A percentile compares a stretch with the other conserved stretches of the same genome.
phyloP scores from a whole-genome alignment of 2,329 filamentous ascomycete genomes.

The Claviceps capensis region DNA sequence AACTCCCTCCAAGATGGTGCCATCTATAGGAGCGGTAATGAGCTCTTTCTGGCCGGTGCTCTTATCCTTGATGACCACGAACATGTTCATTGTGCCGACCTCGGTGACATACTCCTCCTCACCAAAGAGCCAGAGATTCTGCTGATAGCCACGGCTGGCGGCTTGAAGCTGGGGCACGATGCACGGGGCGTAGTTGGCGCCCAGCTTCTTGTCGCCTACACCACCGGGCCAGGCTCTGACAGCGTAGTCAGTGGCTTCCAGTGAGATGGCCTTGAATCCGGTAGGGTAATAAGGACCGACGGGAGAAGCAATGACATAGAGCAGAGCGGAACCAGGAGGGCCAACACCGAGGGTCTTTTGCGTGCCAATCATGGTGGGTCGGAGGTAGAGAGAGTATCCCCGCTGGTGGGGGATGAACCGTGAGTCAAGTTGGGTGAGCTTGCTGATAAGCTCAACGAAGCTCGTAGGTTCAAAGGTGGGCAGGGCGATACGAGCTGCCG shows the following conservation, averaged over 20 bases:
- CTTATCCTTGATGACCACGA: slow-evolving; percentile 73
- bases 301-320: slow-evolving; percentile 91
- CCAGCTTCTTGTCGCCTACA: slow-evolving; percentile 95
- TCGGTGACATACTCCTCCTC: slow-evolving; percentile 93
- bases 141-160: slow-evolving; percentile 82
- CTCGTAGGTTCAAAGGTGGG: slow-evolving; percentile 67
- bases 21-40: slow-evolving; percentile 87
- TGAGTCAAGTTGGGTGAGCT: slow-evolving; percentile 67
- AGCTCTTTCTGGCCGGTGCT: slow-evolving; percentile 84
- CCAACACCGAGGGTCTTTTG: slow-evolving; percentile 88
- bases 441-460: slow-evolving; percentile 68
- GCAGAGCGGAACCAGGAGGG: slow-evolving; percentile 77
- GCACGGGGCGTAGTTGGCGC: slow-evolving; percentile 98
- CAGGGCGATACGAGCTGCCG: slow-evolving; percentile 78
- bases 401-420: slow-evolving; percentile 77
- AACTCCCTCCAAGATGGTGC: slow-evolving; percentile 90
- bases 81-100: slow-evolving; percentile 98
- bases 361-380: slow-evolving; percentile 94
- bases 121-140: slow-evolving; percentile 96
- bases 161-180: slow-evolving; percentile 93
- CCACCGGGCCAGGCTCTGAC: slow-evolving; percentile 96
- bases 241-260: slow-evolving; percentile 93
- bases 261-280: slow-evolving; percentile 90
- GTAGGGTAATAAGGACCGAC: slow-evolving; percentile 97
- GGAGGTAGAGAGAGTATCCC: slow-evolving; percentile 90